Conservation (phyloP, 2,329 filamentous ascomycete genomes). For the Boeremia lycopersici region DNA sequence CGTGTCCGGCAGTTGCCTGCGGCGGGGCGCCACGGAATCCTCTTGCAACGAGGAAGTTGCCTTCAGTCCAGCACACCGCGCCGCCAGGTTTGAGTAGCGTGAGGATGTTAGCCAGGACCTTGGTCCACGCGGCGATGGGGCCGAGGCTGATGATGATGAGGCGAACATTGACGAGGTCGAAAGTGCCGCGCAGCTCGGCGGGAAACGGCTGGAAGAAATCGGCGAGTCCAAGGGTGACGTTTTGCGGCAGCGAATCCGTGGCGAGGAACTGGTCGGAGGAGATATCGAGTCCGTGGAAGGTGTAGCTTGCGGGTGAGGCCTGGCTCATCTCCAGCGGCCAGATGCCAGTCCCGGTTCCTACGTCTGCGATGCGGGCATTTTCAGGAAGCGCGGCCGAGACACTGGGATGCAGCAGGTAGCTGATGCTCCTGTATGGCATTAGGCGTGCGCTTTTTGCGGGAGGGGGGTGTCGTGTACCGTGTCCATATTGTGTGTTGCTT, state of each 20-base stretch:
- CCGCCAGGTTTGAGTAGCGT: constrained; percentile 39
- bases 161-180: constrained; percentile 40
- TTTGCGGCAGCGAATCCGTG: constrained; percentile 20
- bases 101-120: constrained; percentile 30
- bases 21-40: constrained; percentile 25
- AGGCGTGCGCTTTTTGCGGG: not conserved
- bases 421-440: constrained; percentile 23
- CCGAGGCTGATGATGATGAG: constrained; percentile 40
- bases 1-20: constrained; percentile 21
- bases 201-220: constrained; percentile 41
- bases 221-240: constrained; percentile 29
- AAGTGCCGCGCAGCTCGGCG: constrained; percentile 29
- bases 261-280: constrained; percentile 31
- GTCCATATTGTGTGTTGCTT: constrained; percentile 38
- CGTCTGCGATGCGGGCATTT: constrained; percentile 37
- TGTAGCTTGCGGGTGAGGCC: constrained; percentile 25
- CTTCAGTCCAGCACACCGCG: constrained; percentile 38
- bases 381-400: constrained; percentile 22
- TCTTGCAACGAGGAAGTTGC: constrained; percentile 31
- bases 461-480: not conserved
- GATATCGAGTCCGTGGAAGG: constrained; percentile 40
- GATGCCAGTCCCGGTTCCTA: constrained; percentile 40
- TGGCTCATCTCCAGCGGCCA: constrained; percentile 35
- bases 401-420: constrained; percentile 36
- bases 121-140: constrained; percentile 25